Base-by-base conservation (phyloP, 1,139 yeast species). In the Eremothecium coryli region DNA sequence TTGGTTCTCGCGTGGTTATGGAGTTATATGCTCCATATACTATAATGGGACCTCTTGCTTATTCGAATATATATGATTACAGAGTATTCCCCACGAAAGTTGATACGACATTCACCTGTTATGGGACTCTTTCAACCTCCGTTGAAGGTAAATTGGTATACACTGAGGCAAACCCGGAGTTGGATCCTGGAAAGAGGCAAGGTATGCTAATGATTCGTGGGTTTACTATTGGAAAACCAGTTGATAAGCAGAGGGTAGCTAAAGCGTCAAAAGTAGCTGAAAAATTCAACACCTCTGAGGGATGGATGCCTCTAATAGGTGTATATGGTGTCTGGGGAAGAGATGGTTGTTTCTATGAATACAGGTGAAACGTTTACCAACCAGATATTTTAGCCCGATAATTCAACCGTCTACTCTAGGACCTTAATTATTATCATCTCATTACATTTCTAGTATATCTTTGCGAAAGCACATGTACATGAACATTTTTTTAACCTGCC, bases 281-380 rank as follows among this genome's bases (percentile, higher is more conserved):
- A 32, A 51, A 48, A 13, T 39, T 50, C 40, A 61, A 64, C 32
- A 68, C 62, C 20, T 67, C 70, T 14, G 82, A 77, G 38, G 82
- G 84, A 5, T 76, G 78, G 63, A 72, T 74, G 71, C 71, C 73
- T 2, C 54, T 78, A 7, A 44, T 50, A 17, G 67, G 69, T 1
- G 59, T 76, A 2, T 52, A 48, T 25, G 88, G 84, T 0, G 62
- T 64, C 29, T 78, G 79, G 69, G 90, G 86, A 8, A 64, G 58
- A 29, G 93, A 81, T 55, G 88, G 90, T 1, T 79, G 90, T 50
- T 69, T 80, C 45, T 81, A 54, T 36, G 39, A 49, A 18, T 54
- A 46, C 31, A 52, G 50, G 29, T 52, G 37, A 40, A 22, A n/a
- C n/a, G n/a, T n/a, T n/a, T n/a, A n/a, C n/a, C n/a, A 11, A 16